Conservation (phyloP, 371 early-diverging fungal species). For the Mucor racemosus region DNA sequence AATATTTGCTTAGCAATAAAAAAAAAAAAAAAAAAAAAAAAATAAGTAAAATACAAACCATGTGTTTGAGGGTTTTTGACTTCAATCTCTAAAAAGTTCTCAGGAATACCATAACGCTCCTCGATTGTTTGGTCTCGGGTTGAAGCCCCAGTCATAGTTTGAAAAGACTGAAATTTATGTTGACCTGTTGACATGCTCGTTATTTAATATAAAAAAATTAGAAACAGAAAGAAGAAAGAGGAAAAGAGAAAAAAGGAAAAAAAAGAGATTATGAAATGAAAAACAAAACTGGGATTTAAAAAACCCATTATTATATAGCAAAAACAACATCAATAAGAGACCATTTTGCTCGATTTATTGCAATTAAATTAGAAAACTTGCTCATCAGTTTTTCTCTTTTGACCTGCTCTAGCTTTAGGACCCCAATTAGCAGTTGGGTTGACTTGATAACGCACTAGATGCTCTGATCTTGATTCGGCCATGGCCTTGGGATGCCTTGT, state of each 20-base stretch:
- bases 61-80: slow-evolving; percentile 91
- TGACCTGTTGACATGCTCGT: slow-evolving; percentile 26
- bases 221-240: slow-evolving; percentile 16
- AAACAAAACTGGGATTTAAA: slow-evolving; percentile 10
- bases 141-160: slow-evolving; percentile 58
- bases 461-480: slow-evolving; percentile 75
- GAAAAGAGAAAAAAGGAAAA: slow-evolving; percentile 11
- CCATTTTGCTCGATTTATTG: neutral
- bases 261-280: slow-evolving; percentile 2
- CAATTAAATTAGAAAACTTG: slow-evolving; percentile 25
- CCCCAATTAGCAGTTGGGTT: slow-evolving; percentile 97
- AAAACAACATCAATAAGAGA: neutral
- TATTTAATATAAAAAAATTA: slow-evolving; percentile 16
- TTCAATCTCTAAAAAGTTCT: slow-evolving; percentile 97
- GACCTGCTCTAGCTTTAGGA: slow-evolving; percentile 82
- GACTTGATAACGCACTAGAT: slow-evolving; percentile 89
- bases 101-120: slow-evolving; percentile 92
- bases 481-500: slow-evolving; percentile 71
- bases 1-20: neutral
- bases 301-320: no score
- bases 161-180: slow-evolving; percentile 58
- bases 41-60: no score
- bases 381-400: slow-evolving; percentile 53
- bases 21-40: neutral
- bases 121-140: slow-evolving; percentile 84